These are phyloP conservation scores for Allium sativum DNA, from an alignment of 106 monocot genomes.

Conservation along the genomic window DNA sequence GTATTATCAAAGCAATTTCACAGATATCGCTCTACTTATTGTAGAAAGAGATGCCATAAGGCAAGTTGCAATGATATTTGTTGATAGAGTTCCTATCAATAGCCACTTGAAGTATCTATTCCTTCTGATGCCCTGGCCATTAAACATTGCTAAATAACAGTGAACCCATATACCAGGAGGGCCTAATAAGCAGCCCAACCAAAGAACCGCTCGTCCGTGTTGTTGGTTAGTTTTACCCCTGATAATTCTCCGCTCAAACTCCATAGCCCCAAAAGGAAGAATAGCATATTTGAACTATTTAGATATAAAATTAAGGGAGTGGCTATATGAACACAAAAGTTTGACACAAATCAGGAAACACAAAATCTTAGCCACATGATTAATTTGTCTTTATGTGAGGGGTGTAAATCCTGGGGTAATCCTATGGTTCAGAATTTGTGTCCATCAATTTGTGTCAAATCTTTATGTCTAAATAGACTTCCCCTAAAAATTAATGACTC, in stretches of 20 bases:
- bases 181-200: constrained; percentile 69
- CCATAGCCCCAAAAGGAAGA: constrained; percentile 29
- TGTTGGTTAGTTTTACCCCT: constrained; percentile 14
- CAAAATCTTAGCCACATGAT: too few relatives aligned
- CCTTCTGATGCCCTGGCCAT: constrained; percentile 67
- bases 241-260: constrained; percentile 35
- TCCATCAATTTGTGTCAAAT: too few relatives aligned
- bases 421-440: too few relatives aligned
- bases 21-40: constrained; percentile 42
- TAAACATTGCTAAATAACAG: constrained; percentile 77
- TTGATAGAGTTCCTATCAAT: constrained; percentile 63
- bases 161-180: constrained; percentile 78
- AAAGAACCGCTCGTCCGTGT: constrained; percentile 34
- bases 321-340: too few relatives aligned
- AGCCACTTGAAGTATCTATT: constrained; percentile 50
- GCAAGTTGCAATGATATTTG: constrained; percentile 72
- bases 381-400: too few relatives aligned
- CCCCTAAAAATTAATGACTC: too few relatives aligned
- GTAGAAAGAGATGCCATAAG: constrained; percentile 67
- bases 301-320: too few relatives aligned
- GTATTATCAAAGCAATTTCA: not conserved
- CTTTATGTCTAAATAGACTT: too few relatives aligned
- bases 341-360: too few relatives aligned
- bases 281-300: too few relatives aligned
- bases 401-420: too few relatives aligned